Evolutionary conservation across 2,329 filamentous ascomycete genomes (phyloP).

Genomic region (Didymella sp.): DNA sequence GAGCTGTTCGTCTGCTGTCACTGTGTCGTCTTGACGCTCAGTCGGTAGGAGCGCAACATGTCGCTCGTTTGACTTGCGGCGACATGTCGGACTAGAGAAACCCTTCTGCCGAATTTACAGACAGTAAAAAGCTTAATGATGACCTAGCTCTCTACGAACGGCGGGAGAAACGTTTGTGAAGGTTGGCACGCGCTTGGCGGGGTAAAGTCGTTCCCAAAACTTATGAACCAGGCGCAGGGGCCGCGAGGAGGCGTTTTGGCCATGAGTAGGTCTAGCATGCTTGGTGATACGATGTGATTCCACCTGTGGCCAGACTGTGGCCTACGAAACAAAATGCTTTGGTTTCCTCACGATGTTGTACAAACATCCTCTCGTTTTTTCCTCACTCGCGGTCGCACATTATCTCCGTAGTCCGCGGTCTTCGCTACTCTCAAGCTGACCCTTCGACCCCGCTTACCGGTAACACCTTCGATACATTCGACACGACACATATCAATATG

Average conservation of each 20-base stretch:
- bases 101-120: conserved; percentile 18
- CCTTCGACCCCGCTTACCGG: background rate
- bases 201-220: conserved; percentile 29
- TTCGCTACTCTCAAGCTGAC: conserved; percentile 7
- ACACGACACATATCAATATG: conserved; percentile 57
- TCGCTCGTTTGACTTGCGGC: conserved; percentile 17
- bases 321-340: conserved; percentile 39
- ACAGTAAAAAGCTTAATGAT: conserved; percentile 2
- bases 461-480: background rate
- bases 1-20: conserved; percentile 9
- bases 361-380: conserved; percentile 24
- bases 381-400: conserved; percentile 14
- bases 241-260: conserved; percentile 17
- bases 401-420: background rate
- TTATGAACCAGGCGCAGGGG: conserved; percentile 27
- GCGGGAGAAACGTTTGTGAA: conserved; percentile 20
- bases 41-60: conserved; percentile 21
- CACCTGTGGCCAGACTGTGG: conserved; percentile 21
- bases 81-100: conserved; percentile 16
- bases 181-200: conserved; percentile 33
- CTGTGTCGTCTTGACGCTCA: conserved; percentile 24
- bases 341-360: conserved; percentile 26
- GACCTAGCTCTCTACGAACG: background rate
- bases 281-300: conserved; percentile 30
- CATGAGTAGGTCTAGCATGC: conserved; percentile 17